phyloP scores from a whole-genome alignment of 345 rosid species.

The Ceriops decandra region DNA sequence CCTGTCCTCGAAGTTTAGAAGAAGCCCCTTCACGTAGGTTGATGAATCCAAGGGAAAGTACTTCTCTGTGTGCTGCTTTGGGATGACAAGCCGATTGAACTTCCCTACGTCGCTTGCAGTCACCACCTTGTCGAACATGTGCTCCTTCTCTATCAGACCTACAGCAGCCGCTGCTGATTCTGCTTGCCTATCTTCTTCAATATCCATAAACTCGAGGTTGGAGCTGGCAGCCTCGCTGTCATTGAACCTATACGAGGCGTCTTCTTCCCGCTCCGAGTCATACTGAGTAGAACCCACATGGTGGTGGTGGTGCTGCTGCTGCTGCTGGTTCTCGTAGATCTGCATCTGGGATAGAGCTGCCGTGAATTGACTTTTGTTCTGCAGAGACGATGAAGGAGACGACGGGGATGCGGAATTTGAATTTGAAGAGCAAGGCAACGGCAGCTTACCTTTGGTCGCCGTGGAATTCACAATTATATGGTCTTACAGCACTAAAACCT shows the following conservation, averaged over 20 bases:
- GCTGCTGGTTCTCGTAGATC: constrained; percentile 11
- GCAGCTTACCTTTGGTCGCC: constrained; percentile 24
- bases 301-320: constrained; percentile 7
- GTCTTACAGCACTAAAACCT: constrained; percentile 25
- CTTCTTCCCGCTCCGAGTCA: constrained; percentile 21
- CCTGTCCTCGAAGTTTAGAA: constrained; percentile 79
- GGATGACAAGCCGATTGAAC: constrained; percentile 57
- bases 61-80: constrained; percentile 73
- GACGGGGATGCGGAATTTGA: constrained; percentile 24
- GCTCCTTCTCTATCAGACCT: constrained; percentile 37
- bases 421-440: constrained; percentile 27
- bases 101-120: constrained; percentile 72
- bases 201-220: constrained; percentile 22
- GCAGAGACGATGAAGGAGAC: constrained; percentile 8
- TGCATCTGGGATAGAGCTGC: neutral
- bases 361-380: neutral
- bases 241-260: constrained; percentile 10
- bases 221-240: neutral
- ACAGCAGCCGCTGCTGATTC: constrained; percentile 13
- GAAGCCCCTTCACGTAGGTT: constrained; percentile 68
- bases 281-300: constrained; percentile 25
- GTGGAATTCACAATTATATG: constrained; percentile 2
- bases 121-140: constrained; percentile 57
- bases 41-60: constrained; percentile 78
- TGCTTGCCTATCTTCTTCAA: constrained; percentile 14